Evolutionary conservation across 164 flowering plant genomes (phyloP).

Genomic region (Kalanchoe fedtschenkoi): DNA sequence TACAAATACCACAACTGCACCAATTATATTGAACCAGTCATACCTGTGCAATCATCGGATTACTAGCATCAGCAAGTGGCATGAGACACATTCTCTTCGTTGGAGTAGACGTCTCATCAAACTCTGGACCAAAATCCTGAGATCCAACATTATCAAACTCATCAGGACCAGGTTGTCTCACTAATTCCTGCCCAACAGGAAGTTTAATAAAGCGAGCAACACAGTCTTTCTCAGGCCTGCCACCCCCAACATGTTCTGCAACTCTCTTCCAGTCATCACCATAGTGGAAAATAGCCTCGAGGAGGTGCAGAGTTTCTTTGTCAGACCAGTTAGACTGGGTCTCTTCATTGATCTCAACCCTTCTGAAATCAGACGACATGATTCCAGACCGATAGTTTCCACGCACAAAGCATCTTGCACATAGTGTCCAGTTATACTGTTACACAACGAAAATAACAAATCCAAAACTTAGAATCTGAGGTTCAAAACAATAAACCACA

Average conservation of each 20-base stretch:
- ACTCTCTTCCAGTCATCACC: slow-evolving; percentile 95
- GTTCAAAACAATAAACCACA: neutral
- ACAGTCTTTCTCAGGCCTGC: slow-evolving; percentile 81
- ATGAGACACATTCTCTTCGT: slow-evolving; percentile 57
- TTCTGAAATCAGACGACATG: slow-evolving; percentile 55
- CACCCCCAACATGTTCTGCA: slow-evolving; percentile 63
- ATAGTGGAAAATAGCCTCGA: slow-evolving; percentile 76
- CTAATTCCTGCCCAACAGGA: slow-evolving; percentile 76
- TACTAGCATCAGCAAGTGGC: slow-evolving; percentile 95
- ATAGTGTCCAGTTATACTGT: slow-evolving; percentile 76
- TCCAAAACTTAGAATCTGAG: neutral
- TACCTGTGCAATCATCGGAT: slow-evolving; percentile 97
- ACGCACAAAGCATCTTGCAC: slow-evolving; percentile 85
- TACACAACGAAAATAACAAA: slow-evolving; percentile 6
- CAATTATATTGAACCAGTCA: neutral
- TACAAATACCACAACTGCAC: neutral
- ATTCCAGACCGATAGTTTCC: slow-evolving; percentile 63
- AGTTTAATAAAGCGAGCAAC: slow-evolving; percentile 73
- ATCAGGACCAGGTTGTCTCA: slow-evolving; percentile 28
- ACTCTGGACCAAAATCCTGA: slow-evolving; percentile 19
- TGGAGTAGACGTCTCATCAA: slow-evolving; percentile 13
- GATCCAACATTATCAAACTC: slow-evolving; percentile 25
- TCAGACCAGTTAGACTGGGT: slow-evolving; percentile 65
- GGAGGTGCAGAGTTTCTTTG: slow-evolving; percentile 75
- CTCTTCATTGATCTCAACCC: slow-evolving; percentile 82